Percentiles rank a stretch among this genome's conserved stretches.
Conservation (phyloP, 2,329 filamentous ascomycete species). For the Trichothecium roseum region DNA sequence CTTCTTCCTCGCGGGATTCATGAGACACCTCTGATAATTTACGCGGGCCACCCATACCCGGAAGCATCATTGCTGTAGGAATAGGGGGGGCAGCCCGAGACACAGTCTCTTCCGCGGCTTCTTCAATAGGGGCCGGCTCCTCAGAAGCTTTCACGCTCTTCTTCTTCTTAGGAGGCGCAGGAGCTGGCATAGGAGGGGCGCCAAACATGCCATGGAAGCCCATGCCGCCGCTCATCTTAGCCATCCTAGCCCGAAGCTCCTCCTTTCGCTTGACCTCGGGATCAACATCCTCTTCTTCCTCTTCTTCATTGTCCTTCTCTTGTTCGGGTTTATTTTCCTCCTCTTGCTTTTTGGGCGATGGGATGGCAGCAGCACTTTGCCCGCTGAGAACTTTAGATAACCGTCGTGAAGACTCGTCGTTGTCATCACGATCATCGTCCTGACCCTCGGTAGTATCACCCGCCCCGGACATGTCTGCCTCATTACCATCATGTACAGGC, state of each 20-base stretch:
- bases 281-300: constrained; percentile 75
- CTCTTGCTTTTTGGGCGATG: constrained; percentile 21
- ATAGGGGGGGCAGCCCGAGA: constrained; percentile 40
- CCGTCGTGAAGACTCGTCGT: constrained; percentile 45
- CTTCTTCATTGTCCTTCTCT: constrained; percentile 40
- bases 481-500: constrained; percentile 47
- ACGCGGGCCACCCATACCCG: constrained; percentile 56
- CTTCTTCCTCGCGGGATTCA: constrained; percentile 23
- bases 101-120: constrained; percentile 30
- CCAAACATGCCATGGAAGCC: constrained; percentile 94
- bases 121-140: constrained; percentile 29
- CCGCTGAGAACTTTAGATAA: constrained; percentile 25
- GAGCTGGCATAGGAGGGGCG: constrained; percentile 50
- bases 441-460: constrained; percentile 53
- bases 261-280: constrained; percentile 77
- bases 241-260: constrained; percentile 89
- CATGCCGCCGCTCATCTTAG: constrained; percentile 97
- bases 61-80: constrained; percentile 54
- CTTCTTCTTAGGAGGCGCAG: constrained; percentile 45
- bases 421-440: constrained; percentile 63
- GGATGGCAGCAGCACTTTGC: constrained; percentile 11
- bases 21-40: constrained; percentile 28
- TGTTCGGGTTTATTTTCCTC: constrained; percentile 65
- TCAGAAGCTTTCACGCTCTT: constrained; percentile 30
- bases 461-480: constrained; percentile 54